phyloP scores from a whole-genome alignment of 225 moss, liverwort and hornwort genomes.

The Pseudoscleropodium purum region DNA sequence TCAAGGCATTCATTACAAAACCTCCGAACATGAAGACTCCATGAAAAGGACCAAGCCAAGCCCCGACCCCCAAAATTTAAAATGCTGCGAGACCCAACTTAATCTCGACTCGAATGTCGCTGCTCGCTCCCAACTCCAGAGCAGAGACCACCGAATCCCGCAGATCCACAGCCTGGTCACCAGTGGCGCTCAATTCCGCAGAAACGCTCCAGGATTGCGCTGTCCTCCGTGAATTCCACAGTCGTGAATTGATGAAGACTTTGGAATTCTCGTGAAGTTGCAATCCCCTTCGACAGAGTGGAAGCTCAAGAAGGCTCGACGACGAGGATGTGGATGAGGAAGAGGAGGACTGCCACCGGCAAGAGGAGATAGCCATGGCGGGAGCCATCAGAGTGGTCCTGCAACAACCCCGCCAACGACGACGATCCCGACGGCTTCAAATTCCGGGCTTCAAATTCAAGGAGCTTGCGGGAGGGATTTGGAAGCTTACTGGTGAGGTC shows the following conservation, averaged over 20 bases:
- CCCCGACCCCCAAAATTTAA: not conserved
- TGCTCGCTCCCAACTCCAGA: not conserved
- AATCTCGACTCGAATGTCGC: conserved; percentile 11
- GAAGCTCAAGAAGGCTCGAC: not conserved
- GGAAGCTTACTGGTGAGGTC: not conserved
- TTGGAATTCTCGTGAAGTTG: not conserved
- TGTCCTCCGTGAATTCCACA: not conserved
- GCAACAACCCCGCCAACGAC: not conserved
- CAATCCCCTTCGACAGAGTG: not conserved
- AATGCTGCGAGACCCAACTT: conserved; percentile 1
- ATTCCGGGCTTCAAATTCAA: not conserved
- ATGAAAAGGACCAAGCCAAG: not conserved
- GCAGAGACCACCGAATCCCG: not conserved
- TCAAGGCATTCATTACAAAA: not conserved
- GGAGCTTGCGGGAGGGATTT: too few relatives aligned
- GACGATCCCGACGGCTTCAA: not conserved
- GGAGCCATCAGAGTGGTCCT: not conserved
- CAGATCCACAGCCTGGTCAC: conserved; percentile 3
- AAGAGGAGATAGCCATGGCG: not conserved
- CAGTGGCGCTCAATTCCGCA: conserved; percentile 2
- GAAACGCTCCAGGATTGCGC: not conserved
- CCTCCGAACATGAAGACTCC: not conserved
- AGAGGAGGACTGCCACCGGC: not conserved
- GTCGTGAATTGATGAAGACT: not conserved
- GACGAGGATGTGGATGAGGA: not conserved